These are phyloP conservation scores for Neurospora sp. DNA, from an alignment of 495 filamentous ascomycete genomes.

Conservation along the genomic window DNA sequence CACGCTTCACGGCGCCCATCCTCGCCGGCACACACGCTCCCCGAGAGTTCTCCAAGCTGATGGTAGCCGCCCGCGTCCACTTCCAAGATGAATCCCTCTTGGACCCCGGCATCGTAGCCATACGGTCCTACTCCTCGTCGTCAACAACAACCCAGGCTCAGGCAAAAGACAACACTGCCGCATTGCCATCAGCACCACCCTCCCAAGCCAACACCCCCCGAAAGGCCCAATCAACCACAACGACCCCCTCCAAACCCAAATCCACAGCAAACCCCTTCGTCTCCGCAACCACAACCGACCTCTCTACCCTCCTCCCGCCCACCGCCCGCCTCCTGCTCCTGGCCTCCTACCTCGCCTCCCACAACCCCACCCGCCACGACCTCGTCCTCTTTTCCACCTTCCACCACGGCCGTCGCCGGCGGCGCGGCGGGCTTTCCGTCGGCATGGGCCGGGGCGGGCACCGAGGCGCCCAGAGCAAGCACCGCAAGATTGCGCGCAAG, in stretches of 20 bases:
- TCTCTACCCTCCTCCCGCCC: constrained; percentile 54
- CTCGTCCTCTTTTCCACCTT: constrained; percentile 75
- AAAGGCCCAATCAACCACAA: constrained; percentile 3
- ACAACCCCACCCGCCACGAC: constrained; percentile 72
- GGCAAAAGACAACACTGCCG: constrained; percentile 4
- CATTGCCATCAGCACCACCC: constrained; percentile 4
- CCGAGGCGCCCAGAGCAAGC: constrained; percentile 41
- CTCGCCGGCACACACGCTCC: constrained; percentile 52
- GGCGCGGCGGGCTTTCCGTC: constrained; percentile 23
- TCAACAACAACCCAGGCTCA: neutral
- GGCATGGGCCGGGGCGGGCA: constrained; percentile 19
- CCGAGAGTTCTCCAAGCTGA: constrained; percentile 71
- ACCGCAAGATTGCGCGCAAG: constrained; percentile 61
- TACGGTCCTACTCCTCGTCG: constrained; percentile 1
- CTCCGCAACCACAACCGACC: constrained; percentile 15
- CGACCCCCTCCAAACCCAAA: constrained; percentile 4
- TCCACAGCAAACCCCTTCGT: neutral
- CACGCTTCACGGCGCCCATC: constrained; percentile 57
- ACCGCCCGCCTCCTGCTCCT: constrained; percentile 76
- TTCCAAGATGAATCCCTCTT: constrained; percentile 71
- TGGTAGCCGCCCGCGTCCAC: constrained; percentile 60
- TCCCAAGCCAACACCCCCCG: constrained; percentile 1
- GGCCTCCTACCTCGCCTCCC: constrained; percentile 84
- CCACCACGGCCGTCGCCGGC: constrained; percentile 41
- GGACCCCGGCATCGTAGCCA: constrained; percentile 55